Percentiles rank a stretch among this genome's conserved stretches.
Conservation (phyloP, 2,329 filamentous ascomycete species). For the Aspergillus fructus region DNA sequence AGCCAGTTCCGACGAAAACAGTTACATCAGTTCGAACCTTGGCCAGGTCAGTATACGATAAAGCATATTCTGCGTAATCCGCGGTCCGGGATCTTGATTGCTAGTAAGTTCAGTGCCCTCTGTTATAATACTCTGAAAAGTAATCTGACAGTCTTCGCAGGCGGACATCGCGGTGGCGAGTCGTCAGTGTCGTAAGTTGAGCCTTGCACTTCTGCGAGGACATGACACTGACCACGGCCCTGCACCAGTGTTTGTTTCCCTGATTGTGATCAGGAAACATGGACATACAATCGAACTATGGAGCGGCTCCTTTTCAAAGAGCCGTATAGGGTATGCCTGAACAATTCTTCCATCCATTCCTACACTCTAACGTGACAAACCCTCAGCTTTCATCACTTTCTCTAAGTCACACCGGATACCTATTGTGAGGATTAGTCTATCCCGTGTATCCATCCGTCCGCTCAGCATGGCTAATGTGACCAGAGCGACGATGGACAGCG, state of each 20-base stretch:
- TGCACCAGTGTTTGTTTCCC: slow-evolving; percentile 32
- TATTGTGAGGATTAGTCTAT: slow-evolving; percentile 27
- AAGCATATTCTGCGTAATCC: slow-evolving; percentile 35
- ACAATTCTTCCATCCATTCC: neutral
- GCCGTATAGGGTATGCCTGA: slow-evolving; percentile 29
- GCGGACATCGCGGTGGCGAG: slow-evolving; percentile 28
- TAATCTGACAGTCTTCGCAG: slow-evolving; percentile 21
- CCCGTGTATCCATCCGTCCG: slow-evolving; percentile 1
- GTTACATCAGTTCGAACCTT: slow-evolving; percentile 33
- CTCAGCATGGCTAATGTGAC: slow-evolving; percentile 17
- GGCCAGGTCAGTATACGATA: slow-evolving; percentile 27
- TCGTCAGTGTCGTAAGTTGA: slow-evolving; percentile 34
- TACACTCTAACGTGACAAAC: neutral
- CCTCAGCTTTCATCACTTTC: slow-evolving; percentile 37
- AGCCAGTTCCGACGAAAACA: slow-evolving; percentile 31
- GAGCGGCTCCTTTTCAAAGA: slow-evolving; percentile 33
- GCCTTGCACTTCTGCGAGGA: slow-evolving; percentile 1
- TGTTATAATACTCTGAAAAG: neutral
- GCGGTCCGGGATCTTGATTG: slow-evolving; percentile 35
- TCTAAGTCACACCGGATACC: slow-evolving; percentile 34
- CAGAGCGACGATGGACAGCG: slow-evolving; percentile 38
- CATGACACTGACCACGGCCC: slow-evolving; percentile 8
- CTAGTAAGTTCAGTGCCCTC: slow-evolving; percentile 27
- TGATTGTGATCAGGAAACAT: slow-evolving; percentile 29
- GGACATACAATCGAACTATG: slow-evolving; percentile 35